Conservation (phyloP, 495 filamentous ascomycete species). For the Penicillium samsonianum region DNA sequence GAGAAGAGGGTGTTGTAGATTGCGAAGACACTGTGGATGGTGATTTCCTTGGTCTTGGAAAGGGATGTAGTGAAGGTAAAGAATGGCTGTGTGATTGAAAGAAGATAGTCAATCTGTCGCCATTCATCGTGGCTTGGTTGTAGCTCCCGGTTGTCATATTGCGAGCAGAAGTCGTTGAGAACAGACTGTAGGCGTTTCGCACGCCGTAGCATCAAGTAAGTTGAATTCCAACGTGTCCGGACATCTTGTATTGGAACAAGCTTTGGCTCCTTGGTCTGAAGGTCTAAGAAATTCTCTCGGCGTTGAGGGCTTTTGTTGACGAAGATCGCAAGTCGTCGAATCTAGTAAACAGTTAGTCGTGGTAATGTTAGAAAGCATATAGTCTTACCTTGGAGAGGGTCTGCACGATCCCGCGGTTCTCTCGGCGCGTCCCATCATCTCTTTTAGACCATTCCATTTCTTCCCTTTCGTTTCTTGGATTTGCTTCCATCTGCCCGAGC, state of each 20-base stretch:
- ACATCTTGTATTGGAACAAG: slow-evolving; percentile 29
- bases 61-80: too few relatives aligned
- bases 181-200: slow-evolving; percentile 19
- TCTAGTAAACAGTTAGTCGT: too few relatives aligned
- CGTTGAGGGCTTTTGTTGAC: slow-evolving; percentile 21
- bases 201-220: slow-evolving; percentile 26
- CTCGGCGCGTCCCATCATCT: too few relatives aligned
- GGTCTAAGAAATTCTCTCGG: slow-evolving; percentile 11
- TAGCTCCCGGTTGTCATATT: too few relatives aligned
- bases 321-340: slow-evolving; percentile 16
- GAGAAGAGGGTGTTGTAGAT: slow-evolving; percentile 28
- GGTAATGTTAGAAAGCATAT: too few relatives aligned
- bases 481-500: slow-evolving; percentile 18
- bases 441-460: slow-evolving; percentile 17
- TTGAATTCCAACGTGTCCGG: too few relatives aligned
- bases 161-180: too few relatives aligned
- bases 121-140: too few relatives aligned
- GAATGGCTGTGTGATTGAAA: too few relatives aligned
- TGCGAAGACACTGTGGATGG: slow-evolving; percentile 16
- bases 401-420: neutral
- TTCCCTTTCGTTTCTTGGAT: slow-evolving; percentile 13
- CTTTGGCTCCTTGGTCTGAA: slow-evolving; percentile 13
- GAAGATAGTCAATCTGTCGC: too few relatives aligned
- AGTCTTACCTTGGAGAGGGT: neutral
- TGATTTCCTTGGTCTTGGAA: too few relatives aligned